These are phyloP conservation scores for Cladophialophora immunda DNA, from an alignment of 2,329 filamentous ascomycete species.

Conservation along the genomic window DNA sequence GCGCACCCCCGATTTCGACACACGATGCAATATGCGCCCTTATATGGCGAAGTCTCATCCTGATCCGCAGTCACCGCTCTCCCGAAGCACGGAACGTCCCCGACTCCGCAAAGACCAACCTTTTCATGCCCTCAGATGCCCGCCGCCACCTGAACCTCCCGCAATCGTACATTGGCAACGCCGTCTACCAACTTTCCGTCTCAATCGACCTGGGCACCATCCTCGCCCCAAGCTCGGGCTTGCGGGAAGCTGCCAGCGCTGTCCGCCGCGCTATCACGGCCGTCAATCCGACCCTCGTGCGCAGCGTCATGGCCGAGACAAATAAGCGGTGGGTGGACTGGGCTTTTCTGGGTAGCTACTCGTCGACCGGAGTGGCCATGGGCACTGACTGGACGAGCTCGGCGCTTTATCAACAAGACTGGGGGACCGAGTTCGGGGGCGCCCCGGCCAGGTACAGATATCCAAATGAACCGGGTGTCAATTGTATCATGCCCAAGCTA, in stretches of 20 bases:
- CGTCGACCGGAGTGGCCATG: conserved; percentile 23
- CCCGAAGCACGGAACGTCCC: background rate
- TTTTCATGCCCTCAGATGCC: conserved; percentile 22
- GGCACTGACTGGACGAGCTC: conserved; percentile 27
- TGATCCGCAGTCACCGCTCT: conserved; percentile 10
- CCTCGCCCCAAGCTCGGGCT: background rate
- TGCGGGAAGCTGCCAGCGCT: conserved; percentile 19
- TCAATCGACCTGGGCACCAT: conserved; percentile 10
- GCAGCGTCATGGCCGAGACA: conserved; percentile 17
- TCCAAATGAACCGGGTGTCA: conserved; percentile 13
- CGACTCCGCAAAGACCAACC: background rate
- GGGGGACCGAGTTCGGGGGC: conserved; percentile 16
- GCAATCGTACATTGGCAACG: conserved; percentile 20
- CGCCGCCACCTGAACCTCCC: conserved; percentile 21
- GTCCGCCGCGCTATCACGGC: conserved; percentile 18
- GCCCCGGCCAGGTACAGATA: conserved; percentile 7
- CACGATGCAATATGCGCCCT: conserved; percentile 23
- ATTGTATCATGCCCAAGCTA: conserved; percentile 14
- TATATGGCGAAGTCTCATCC: conserved; percentile 21
- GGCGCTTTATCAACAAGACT: conserved; percentile 13
- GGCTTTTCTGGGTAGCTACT: conserved; percentile 18
- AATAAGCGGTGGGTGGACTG: conserved; percentile 20
- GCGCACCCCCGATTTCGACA: conserved; percentile 8
- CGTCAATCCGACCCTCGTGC: conserved; percentile 11
- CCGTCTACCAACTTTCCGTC: conserved; percentile 21